Percentiles rank a stretch among this genome's conserved stretches.
Evolutionary conservation across 148 eudicot genomes (phyloP).

Genomic region (Selenicereus undatus): DNA sequence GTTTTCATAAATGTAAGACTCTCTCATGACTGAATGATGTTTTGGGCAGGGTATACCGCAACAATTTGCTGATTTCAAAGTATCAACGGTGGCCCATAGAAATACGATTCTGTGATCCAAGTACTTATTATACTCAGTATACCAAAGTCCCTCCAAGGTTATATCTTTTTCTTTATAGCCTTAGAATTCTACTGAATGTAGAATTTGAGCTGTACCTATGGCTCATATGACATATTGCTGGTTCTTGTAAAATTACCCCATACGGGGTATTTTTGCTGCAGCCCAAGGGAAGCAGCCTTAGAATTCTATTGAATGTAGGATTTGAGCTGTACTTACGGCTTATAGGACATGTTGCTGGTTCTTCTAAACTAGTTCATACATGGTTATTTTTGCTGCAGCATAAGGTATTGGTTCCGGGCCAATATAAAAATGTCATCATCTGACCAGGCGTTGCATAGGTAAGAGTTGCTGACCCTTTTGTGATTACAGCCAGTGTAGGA

Average conservation of each 20-base stretch:
- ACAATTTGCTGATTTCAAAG: conserved; percentile 61
- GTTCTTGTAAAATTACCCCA: conserved; percentile 5
- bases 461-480: conserved; percentile 12
- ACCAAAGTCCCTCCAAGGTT: conserved; percentile 89
- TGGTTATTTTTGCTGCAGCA: conserved; percentile 39
- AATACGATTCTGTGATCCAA: conserved; percentile 83
- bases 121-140: conserved; percentile 48
- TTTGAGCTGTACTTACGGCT: no score
- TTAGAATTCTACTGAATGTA: not conserved
- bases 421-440: conserved; percentile 73
- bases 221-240: not conserved
- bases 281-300: not conserved
- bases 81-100: conserved; percentile 84
- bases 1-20: not conserved
- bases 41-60: conserved; percentile 72
- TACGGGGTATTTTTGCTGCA: not conserved
- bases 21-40: conserved; percentile 10
- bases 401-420: conserved; percentile 89
- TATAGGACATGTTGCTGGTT: no score
- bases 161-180: conserved; percentile 8
- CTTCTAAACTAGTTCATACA: not conserved
- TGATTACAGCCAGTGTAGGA: not conserved
- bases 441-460: conserved; percentile 99
- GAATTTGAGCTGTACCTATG: not conserved
- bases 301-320: no score